Percentiles rank a stretch among this genome's conserved stretches.
These are phyloP conservation scores for Skeletonema grethae DNA, from an alignment of 108 stramenopile genomes.

Conservation along the genomic window DNA sequence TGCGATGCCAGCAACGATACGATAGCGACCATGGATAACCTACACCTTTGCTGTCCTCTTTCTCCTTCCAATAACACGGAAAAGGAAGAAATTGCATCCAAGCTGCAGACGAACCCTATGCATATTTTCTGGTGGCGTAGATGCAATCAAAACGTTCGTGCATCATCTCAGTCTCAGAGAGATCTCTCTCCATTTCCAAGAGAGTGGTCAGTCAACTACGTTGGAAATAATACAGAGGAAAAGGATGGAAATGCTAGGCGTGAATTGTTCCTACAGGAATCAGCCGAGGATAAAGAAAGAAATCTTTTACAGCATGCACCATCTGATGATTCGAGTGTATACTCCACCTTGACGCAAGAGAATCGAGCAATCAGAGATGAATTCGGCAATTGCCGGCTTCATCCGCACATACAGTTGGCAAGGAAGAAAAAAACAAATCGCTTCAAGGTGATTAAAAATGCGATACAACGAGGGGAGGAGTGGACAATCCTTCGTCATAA, in stretches of 20 bases:
- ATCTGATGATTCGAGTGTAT: constrained; percentile 28
- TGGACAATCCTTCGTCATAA: constrained; percentile 10
- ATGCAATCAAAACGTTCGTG: background rate
- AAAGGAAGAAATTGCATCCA: background rate
- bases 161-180: background rate
- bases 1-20: too few species aligned
- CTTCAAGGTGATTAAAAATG: constrained; percentile 9
- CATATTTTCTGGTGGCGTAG: background rate
- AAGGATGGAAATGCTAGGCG: background rate
- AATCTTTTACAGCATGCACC: background rate
- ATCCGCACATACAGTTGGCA: constrained; percentile 23
- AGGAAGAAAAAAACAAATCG: constrained; percentile 9
- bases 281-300: background rate
- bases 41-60: background rate
- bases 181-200: constrained; percentile 29
- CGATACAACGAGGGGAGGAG: background rate
- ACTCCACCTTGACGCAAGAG: constrained; percentile 19
- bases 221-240: background rate
- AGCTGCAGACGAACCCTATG: background rate
- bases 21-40: background rate
- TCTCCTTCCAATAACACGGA: background rate
- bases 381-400: constrained; percentile 24
- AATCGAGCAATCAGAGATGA: constrained; percentile 14
- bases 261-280: background rate
- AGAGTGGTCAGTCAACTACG: constrained; percentile 22